Conservation (phyloP, 352 stramenopile genomes). For the Phytophthora kernoviae region DNA sequence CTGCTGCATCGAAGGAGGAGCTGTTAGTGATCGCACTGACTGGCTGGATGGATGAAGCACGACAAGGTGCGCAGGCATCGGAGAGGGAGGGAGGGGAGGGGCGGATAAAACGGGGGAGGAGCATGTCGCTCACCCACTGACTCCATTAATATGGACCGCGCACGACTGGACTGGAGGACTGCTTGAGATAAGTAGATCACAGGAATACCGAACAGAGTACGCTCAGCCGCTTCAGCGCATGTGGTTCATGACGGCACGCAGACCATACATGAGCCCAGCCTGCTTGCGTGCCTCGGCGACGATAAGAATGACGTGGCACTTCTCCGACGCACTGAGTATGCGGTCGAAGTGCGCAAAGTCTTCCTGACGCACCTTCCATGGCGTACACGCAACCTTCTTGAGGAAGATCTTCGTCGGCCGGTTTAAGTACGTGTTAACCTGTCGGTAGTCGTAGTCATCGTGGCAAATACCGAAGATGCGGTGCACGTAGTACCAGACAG, state of each 20-base stretch:
- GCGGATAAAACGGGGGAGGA: constrained; percentile 9
- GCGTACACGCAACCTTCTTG: constrained; percentile 86
- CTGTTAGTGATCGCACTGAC: constrained; percentile 24
- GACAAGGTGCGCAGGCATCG: constrained; percentile 17
- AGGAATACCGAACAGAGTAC: constrained; percentile 19
- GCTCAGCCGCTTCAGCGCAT: constrained; percentile 59
- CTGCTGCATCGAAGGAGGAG: constrained; percentile 38
- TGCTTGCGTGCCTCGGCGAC: constrained; percentile 87
- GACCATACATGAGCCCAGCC: constrained; percentile 85
- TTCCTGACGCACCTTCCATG: constrained; percentile 78
- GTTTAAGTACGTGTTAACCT: constrained; percentile 85
- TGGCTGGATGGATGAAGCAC: constrained; percentile 12
- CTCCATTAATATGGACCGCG: constrained; percentile 25
- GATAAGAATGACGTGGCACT: constrained; percentile 85
- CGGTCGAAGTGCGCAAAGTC: constrained; percentile 89
- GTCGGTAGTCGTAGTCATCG: constrained; percentile 88
- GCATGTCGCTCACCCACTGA: constrained; percentile 6
- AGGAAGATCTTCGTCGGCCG: constrained; percentile 88
- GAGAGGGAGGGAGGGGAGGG: no score
- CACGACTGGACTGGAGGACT: constrained; percentile 34
- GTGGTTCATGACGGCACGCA: constrained; percentile 88
- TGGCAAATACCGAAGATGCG: constrained; percentile 90
- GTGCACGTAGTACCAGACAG: constrained; percentile 90
- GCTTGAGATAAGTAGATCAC: constrained; percentile 16
- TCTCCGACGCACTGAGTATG: constrained; percentile 78